Base-by-base conservation (phyloP, 1,284 basidiomycete species). In the Hypsizygus ulmarius region DNA sequence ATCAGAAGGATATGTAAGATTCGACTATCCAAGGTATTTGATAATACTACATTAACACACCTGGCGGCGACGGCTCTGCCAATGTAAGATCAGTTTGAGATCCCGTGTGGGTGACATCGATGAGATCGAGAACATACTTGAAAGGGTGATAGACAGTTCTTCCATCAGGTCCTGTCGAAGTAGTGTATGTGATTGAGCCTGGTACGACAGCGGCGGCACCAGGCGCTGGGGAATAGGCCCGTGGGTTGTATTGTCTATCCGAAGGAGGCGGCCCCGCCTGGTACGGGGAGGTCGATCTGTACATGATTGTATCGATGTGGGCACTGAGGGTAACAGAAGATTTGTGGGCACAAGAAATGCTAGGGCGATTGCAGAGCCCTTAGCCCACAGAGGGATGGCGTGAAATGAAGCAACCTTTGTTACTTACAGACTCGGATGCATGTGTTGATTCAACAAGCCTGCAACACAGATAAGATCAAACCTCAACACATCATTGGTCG, bases 181-280 rank as follows among this genome's bases (percentile, higher is more conserved):
- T 85, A 1, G 84, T 84, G 54, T 87, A 89, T 14, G 82, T 87
- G 59, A 83, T 74, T 34, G 82, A 68, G 19, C 84, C 84, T 32
- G 83, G 75, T 7, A 58, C 58, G 28, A 74, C 68, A 19, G 60
- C 51, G 29, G 48, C 16, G 29, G 16, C 34, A 7, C 37, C 15
- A 21, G 48, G 49, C 9, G 47, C 29, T 15, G 55, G 51, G 29
- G 51, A 51, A 45, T 56, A 52, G 10, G 52, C 11, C 18, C 50
- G 47, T 42, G 59, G 41, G 33, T 53, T 39, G 34, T 56, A 60
- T 9, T 50, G 39, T 48, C 45, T 53, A 16, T 52, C 36, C 32
- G 33, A 34, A 27, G 45, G 50, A 2, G 59, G 57, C 14, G 63
- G 60, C 25, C 61, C 54, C 29, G 59, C 56, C 42, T 60, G 56